Evolutionary conservation across 768 basidiomycete species (phyloP).

Genomic region (Trametes gibbosa): DNA sequence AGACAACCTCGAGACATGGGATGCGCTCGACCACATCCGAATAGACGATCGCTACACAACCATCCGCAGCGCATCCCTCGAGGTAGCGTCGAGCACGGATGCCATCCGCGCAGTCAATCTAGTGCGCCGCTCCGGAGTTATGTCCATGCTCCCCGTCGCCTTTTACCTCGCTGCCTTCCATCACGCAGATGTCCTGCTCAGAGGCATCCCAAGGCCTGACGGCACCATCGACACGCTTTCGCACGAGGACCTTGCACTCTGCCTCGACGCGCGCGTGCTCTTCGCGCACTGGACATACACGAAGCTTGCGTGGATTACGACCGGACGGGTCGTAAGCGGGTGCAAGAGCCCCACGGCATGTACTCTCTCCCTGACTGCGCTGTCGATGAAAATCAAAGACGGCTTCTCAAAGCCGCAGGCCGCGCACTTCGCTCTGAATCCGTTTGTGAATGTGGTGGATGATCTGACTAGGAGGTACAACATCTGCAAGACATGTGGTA

Average conservation of each 20-base stretch:
- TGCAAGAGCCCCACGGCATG: background rate
- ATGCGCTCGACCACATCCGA: background rate
- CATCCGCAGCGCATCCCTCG: background rate
- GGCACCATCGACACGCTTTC: background rate
- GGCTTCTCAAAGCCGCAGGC: background rate
- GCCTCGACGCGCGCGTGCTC: background rate
- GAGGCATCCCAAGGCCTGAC: background rate
- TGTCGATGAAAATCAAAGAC: background rate
- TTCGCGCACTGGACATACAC: conserved; percentile 1
- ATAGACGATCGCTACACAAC: background rate
- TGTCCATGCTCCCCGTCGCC: background rate
- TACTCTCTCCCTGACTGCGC: background rate
- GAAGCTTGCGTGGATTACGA: background rate
- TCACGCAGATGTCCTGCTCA: background rate
- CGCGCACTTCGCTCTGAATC: background rate
- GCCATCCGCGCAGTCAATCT: background rate
- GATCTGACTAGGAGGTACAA: background rate
- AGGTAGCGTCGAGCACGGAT: background rate
- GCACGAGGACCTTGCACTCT: background rate
- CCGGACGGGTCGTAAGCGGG: background rate
- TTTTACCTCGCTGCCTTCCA: background rate
- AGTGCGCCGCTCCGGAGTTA: background rate
- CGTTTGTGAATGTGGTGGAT: background rate
- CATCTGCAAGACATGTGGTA: background rate
- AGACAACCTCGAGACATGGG: background rate